Evolutionary conservation across 495 filamentous ascomycete species (phyloP), one percentile per base, ranked within the genome.

Genomic region (Mytilinidion resinicola): DNA sequence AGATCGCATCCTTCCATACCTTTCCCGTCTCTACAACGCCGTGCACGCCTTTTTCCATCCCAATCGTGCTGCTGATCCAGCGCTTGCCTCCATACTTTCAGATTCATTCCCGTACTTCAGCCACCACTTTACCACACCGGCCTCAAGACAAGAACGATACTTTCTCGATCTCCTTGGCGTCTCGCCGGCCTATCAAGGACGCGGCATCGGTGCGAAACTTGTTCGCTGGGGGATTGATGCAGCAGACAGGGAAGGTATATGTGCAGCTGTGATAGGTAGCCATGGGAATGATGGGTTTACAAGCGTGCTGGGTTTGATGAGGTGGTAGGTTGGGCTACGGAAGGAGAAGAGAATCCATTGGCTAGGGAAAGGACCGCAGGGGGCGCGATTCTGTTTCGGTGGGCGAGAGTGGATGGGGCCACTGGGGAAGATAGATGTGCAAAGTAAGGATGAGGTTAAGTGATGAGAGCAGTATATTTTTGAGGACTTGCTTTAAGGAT

Each of bases 201-300:
- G 38, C 20, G 62, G 62, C 3, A 38, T 44, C 12, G 62, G 60
- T 4, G 15, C 54, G 15, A 19, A 21, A 1, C 36, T 65, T 1
- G 60, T 65, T 11, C 41, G 41, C 6, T 62, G 59, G 59, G 62
- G 62, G 6, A 34, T 65, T 19, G 47, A 57, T 20, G 14, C 36
- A 12, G 60, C 62, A 36, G 41, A 34, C 2, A 34, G 35, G 21
- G 62, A 65, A 52, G 56, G 56, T 4, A 38, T 59, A 2, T 20
- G 38, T 34, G 43, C 41, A 0, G 59, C 60, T 37, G 53, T 58
- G 8, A 54, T 62, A 17, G 21, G 34, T 48, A 49, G 47, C 9
- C 9, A 10, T 5, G 62, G 60, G 46, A 62, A 49, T 17, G 62
- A 62, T n/a, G 14, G 33, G 25, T 65, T 62, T 65, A 65, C 43